phyloP scores from a whole-genome alignment of 805 yeast genomes.

The Ogataea nitratoaversa region DNA sequence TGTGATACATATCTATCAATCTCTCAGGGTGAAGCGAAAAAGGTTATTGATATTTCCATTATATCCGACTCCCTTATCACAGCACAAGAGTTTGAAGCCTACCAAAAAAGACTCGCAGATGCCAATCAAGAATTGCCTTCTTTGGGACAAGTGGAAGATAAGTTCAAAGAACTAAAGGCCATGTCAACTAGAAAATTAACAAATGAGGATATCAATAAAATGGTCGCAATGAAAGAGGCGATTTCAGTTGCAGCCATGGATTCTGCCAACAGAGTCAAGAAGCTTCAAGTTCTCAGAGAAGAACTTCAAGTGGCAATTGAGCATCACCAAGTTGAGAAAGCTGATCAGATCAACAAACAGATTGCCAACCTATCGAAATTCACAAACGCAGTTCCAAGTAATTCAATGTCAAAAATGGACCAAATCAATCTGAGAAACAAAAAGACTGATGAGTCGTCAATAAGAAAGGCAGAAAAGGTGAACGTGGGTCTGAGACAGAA shows the following conservation, averaged over 20 bases:
- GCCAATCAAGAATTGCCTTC: constrained; percentile 59
- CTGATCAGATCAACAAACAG: constrained; percentile 44
- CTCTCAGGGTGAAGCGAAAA: constrained; percentile 75
- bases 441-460: constrained; percentile 68
- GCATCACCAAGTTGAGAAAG: constrained; percentile 40
- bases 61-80: constrained; percentile 77
- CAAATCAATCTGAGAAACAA: constrained; percentile 83
- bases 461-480: constrained; percentile 74
- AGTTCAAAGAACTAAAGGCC: constrained; percentile 54
- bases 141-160: constrained; percentile 57
- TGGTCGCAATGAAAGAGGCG: constrained; percentile 68
- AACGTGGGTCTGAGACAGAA: constrained; percentile 52
- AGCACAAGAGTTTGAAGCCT: constrained; percentile 68
- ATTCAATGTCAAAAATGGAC: constrained; percentile 48
- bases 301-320: constrained; percentile 73
- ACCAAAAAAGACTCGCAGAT: constrained; percentile 55
- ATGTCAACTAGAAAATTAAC: constrained; percentile 67
- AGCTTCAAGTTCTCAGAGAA: constrained; percentile 66
- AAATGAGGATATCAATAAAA: constrained; percentile 68
- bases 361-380: constrained; percentile 35
- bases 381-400: constrained; percentile 27
- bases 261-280: constrained; percentile 73
- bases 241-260: constrained; percentile 49
- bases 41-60: constrained; percentile 69
- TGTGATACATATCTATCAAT: constrained; percentile 59